Evolutionary conservation across 2,329 filamentous ascomycete species (phyloP), one percentile per base, ranked within the genome.

Genomic region (Diaporthe ilicicola): DNA sequence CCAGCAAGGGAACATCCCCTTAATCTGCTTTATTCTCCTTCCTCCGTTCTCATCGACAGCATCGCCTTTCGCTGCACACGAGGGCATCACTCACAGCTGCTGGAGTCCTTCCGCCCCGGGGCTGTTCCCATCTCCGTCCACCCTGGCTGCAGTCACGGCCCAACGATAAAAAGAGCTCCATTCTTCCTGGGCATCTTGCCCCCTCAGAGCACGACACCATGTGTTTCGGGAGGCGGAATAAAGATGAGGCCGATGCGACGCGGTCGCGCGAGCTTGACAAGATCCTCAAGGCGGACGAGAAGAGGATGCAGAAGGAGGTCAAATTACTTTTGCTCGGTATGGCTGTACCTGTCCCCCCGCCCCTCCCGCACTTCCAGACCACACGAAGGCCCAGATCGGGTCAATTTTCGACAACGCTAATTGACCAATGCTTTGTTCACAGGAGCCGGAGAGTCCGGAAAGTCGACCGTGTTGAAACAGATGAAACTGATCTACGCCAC

Each of bases 401-500:
- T 34, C 8, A 27, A 29, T 24, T 37, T 9, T 15, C 29, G 39
- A 67, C 22, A n/a, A 48, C 44, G 61, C 67, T 70, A 22, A 72
- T 19, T 44, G 22, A 70, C 34, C 17, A 51, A 22, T n/a, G 42
- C 29, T 44, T 8, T 65, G 17, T 37, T 46, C 22, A 32, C 39
- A 72, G 95, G 95, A 81, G 95, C 95, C 77, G 95, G 95, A 79
- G 95, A 98, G 84, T 96, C 93, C 71, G 94, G 95, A 75, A 98
- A 98, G 84, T 98, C 95, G 10, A 98, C 95, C 1, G 95, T 98
- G 72, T 89, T 98, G 75, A 98, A 98, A 85, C 95, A 98, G 86
- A 98, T 99, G 96, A 95, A 95, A 81, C 91, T 99, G 82, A 98
- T 99, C 77, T 96, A 98, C 81, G 91, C 94, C 17, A 91, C 94